Evolutionary conservation across 1,284 basidiomycete genomes (phyloP), one percentile per base, ranked within the genome.

Genomic region (Lentinus polychrous): DNA sequence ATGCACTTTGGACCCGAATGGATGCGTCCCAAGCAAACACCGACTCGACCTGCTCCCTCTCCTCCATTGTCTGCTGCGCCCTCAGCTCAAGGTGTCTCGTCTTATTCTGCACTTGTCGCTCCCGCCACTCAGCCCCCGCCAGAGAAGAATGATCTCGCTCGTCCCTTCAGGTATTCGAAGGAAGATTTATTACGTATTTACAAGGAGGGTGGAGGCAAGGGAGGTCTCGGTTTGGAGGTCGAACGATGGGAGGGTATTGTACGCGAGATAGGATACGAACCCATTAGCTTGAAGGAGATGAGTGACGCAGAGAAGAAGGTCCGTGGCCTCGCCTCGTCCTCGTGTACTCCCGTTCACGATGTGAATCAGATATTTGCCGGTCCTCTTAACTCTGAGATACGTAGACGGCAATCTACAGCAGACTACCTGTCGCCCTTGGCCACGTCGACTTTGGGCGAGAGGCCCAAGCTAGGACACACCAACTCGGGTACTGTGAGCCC

Each of bases 1-100:
- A 83, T 89, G 79, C 88, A 90, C 65, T 89, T 90, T 72, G 86
- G 85, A 60, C 88, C 87, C 44, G 87, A 91, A 70, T 91, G 89
- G 88, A 90, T 91, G 87, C 81, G 88, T 58, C 77, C 81, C 54
- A 89, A 88, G 68, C 79, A 83, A 65, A 58, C 74, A 46, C 61
- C 75, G 42, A 59, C 78, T 48, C 79, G 79, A 57, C 66, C 75
- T 43, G 74, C 70, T 46, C 81, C 79, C 41, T 78, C 81, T 12
- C 78, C 82, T 18, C 79, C 80, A 45, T 79, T 76, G 47, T 50
- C 57, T 24, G 58, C 61, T 15, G 62, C 66, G 49, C 63, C 67
- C 54, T 66, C 74, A 54, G 65, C 74, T 54, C 71, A 77, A 43
- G 71, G 71, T 60, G 67, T 75, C 65, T 83, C 86, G 12, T 83